Base-by-base conservation (phyloP, 192 early-diverging fungal species). In the Rhizophagus sp. region DNA sequence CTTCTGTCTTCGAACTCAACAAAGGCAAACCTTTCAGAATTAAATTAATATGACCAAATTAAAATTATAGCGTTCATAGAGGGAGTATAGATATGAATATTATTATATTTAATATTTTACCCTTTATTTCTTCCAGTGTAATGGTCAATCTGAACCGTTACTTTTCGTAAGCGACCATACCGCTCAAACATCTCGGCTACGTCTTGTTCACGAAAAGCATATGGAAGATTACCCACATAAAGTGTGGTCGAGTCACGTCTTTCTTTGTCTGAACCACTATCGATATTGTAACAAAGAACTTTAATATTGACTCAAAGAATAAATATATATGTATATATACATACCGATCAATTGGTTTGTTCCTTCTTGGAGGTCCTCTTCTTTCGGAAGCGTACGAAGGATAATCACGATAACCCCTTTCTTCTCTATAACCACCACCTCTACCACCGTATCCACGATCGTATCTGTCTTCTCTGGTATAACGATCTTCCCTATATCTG, bases 91-190 rank as follows among this genome's bases (percentile, higher is more conserved):
- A 36, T 7, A 41, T 41, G 39, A 41, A 8, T 8, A 41, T 5
- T 41, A 41, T 44, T 65, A 75, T 30, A 63, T 64, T 47, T 50
- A 36, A 27, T 57, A 44, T 66, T 62, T 22, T 86, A 94, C 92
- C 94, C 94, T 81, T 95, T 95, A 87, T 95, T 95, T n/a, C 89
- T 86, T 25, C 87, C 86, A 62, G 94, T 95, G 80, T 84, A 87
- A 49, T 91, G 86, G 76, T 95, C 94, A 77, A 89, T 70, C n/a
- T 92, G 93, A 57, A 95, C 90, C 49, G 92, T 92, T 49, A 94
- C 86, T 76, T 86, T 86, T 52, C 76, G 73, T 57, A 95, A 83
- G 44, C 86, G 85, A 49, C 94, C 94, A 84, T 89, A 95, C n/a
- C 87, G 87, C 79, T 94, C 91, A 81, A 95, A 94, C 84, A 95